A percentile compares a stretch with the other conserved stretches of the same genome.
phyloP scores from a whole-genome alignment of 192 early-diverging fungal genomes.

The Pilobolus umbonatus region DNA sequence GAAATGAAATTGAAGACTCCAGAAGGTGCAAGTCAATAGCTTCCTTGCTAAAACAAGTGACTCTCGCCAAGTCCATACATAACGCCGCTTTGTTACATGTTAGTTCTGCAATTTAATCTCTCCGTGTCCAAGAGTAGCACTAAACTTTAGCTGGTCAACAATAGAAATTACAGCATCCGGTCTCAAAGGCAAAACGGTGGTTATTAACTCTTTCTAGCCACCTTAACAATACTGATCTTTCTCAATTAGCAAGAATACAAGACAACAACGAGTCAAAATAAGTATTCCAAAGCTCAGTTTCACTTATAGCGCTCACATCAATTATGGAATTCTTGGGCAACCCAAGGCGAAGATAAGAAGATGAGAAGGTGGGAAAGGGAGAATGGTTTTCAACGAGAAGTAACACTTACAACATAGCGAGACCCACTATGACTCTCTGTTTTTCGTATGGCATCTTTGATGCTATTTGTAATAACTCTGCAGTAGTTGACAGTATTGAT shows the following conservation, averaged over 20 bases:
- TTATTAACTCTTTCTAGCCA: conserved; percentile 13
- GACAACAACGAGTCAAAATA: conserved; percentile 12
- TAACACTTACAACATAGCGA: conserved; percentile 9
- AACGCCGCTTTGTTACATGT: conserved; percentile 16
- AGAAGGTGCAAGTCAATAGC: conserved; percentile 14
- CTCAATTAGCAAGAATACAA: conserved; percentile 15
- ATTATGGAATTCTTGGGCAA: conserved; percentile 16
- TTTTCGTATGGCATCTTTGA: conserved; percentile 8
- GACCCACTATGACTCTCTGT: conserved; percentile 8
- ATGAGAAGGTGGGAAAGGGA: conserved; percentile 6
- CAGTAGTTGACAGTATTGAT: conserved; percentile 5
- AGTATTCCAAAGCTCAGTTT: conserved; percentile 23
- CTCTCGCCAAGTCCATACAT: conserved; percentile 17
- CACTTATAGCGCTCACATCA: conserved; percentile 9
- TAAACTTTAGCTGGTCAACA: conserved; percentile 15
- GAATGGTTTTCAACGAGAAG: conserved; percentile 4
- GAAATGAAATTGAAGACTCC: conserved; percentile 15
- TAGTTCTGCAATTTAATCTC: conserved; percentile 5
- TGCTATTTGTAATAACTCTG: conserved; percentile 6
- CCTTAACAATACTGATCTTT: conserved; percentile 13
- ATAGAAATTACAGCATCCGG: conserved; percentile 16
- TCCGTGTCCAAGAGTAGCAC: conserved; percentile 9
- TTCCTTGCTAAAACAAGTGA: conserved; percentile 22
- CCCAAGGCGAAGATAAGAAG: conserved; percentile 14
- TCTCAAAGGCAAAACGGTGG: conserved; percentile 7